Evolutionary conservation across 1,284 basidiomycete species (phyloP).

Genomic region (Phylloboletellus chloephorus): DNA sequence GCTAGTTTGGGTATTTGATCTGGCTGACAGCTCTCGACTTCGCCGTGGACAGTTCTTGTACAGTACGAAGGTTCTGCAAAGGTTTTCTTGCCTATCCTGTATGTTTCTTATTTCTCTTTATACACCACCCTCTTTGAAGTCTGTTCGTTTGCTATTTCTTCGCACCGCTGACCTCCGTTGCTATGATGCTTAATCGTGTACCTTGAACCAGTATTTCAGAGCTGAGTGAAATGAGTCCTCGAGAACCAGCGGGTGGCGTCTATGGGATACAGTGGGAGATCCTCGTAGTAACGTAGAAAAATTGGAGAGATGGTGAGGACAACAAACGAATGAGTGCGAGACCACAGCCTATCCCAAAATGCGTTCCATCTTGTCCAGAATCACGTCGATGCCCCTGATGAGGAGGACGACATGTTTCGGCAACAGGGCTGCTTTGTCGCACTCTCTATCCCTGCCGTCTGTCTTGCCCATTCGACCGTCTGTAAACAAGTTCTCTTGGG

Average conservation of each 20-base stretch:
- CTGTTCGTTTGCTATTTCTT: constrained; percentile 14
- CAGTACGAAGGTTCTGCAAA: constrained; percentile 19
- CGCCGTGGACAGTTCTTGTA: constrained; percentile 21
- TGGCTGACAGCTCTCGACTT: not conserved
- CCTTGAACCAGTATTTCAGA: constrained; percentile 1
- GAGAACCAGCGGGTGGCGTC: not conserved
- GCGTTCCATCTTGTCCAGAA: constrained; percentile 61
- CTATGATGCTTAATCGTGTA: constrained; percentile 18
- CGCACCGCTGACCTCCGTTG: not conserved
- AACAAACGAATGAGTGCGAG: not conserved
- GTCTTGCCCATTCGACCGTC: constrained; percentile 7
- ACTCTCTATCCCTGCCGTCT: constrained; percentile 14
- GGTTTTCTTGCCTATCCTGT: constrained; percentile 1
- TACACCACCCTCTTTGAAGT: constrained; percentile 13
- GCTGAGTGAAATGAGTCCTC: not conserved
- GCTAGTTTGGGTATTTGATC: constrained; percentile 4
- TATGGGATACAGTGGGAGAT: not conserved
- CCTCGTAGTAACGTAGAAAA: not conserved
- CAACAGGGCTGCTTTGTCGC: constrained; percentile 39
- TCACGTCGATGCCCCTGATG: constrained; percentile 53
- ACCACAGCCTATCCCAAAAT: constrained; percentile 38
- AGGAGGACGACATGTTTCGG: constrained; percentile 52
- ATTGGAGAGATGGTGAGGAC: not conserved
- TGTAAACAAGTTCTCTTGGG: constrained; percentile 17
- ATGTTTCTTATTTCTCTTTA: constrained; percentile 35